These are phyloP conservation scores for Tilletiopsis washingtonensis DNA, from an alignment of 1,284 basidiomycete species.

Conservation along the genomic window DNA sequence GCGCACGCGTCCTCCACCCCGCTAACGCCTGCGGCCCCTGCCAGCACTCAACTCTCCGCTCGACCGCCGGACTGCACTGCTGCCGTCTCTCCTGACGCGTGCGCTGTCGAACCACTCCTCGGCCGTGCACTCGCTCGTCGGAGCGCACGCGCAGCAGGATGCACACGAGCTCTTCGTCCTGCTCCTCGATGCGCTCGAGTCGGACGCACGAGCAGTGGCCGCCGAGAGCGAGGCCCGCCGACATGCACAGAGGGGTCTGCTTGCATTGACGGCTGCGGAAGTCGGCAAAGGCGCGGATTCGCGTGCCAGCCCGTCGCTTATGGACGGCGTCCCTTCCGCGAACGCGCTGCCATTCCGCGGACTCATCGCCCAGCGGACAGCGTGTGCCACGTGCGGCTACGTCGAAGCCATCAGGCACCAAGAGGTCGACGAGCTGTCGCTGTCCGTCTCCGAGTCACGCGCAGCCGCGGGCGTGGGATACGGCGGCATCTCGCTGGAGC, in stretches of 20 bases:
- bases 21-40: background rate
- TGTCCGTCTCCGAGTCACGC: conserved; percentile 25
- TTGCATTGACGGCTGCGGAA: background rate
- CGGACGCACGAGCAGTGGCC: background rate
- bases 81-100: conserved; percentile 22
- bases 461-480: no score
- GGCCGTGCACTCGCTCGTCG: conserved; percentile 31
- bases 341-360: conserved; percentile 10
- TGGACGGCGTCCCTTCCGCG: background rate
- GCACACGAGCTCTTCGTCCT: conserved; percentile 44
- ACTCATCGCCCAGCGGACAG: conserved; percentile 34
- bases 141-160: conserved; percentile 45
- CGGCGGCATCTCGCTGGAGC: conserved; percentile 25
- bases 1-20: no score
- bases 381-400: conserved; percentile 41
- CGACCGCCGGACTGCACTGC: conserved; percentile 6
- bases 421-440: conserved; percentile 30
- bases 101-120: conserved; percentile 28
- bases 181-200: conserved; percentile 29
- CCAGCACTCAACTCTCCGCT: conserved; percentile 23
- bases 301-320: background rate
- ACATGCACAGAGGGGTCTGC: background rate
- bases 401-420: conserved; percentile 40
- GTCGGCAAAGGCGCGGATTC: no score
- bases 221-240: no score